phyloP scores from a whole-genome alignment of 768 basidiomycete genomes.

The Pulveroboletus ravenelii region DNA sequence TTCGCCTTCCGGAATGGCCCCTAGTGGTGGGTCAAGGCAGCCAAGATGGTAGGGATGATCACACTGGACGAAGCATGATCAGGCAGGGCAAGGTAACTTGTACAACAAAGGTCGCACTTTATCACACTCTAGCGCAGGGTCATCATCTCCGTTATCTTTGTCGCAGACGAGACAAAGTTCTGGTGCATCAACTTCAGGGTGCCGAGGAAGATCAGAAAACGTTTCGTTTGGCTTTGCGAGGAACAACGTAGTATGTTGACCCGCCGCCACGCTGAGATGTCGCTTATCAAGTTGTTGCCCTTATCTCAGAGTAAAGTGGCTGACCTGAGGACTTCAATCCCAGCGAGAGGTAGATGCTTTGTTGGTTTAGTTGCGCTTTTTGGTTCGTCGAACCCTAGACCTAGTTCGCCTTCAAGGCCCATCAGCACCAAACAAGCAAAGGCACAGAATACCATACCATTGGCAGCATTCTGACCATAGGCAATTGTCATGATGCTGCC shows the following conservation, averaged over 20 bases:
- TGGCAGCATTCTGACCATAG: constrained; percentile 84
- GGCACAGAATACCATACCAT: constrained; percentile 41
- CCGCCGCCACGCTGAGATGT: constrained; percentile 64
- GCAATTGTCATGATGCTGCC: constrained; percentile 76
- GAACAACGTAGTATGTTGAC: constrained; percentile 83
- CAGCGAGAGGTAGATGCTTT: constrained; percentile 62
- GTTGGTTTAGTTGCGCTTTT: constrained; percentile 87
- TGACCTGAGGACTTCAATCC: constrained; percentile 68
- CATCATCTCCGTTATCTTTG: constrained; percentile 67
- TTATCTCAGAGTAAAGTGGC: constrained; percentile 36
- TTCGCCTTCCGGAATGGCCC: constrained; percentile 77
- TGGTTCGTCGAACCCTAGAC: constrained; percentile 71
- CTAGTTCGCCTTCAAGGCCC: constrained; percentile 61
- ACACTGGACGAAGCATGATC: constrained; percentile 48
- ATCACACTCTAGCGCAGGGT: constrained; percentile 81
- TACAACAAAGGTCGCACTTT: constrained; percentile 48
- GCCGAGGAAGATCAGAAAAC: constrained; percentile 72
- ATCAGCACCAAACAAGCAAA: not conserved
- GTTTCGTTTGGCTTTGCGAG: constrained; percentile 72
- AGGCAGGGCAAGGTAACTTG: not conserved
- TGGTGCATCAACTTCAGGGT: constrained; percentile 72
- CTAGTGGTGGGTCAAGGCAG: constrained; percentile 77
- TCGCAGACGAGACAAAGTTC: constrained; percentile 68
- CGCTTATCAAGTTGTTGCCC: constrained; percentile 1
- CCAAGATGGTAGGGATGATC: constrained; percentile 82